These are phyloP conservation scores for Linum usitatissimum DNA, from an alignment of 345 rosid species.

Conservation along the genomic window DNA sequence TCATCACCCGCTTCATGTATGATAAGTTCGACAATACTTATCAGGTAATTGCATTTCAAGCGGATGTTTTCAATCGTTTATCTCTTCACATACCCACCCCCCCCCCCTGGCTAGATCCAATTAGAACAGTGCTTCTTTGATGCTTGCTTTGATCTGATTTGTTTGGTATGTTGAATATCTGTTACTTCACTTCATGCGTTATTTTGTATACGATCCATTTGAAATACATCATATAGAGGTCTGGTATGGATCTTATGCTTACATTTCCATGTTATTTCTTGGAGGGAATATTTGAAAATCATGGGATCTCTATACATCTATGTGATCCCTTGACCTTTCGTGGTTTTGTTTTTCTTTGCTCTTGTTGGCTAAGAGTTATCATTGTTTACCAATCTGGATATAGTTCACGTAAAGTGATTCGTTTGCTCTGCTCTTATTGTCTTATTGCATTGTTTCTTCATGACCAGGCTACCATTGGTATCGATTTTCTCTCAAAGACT, in stretches of 20 bases:
- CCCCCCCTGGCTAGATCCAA: neutral
- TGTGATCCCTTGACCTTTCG: no score
- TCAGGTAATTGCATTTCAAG: neutral
- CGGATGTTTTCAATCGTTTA: neutral
- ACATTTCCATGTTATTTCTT: no score
- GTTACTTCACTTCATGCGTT: neutral
- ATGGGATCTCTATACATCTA: no score
- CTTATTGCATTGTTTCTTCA: neutral
- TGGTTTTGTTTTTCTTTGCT: no score
- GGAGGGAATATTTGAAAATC: no score
- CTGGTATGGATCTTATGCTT: neutral
- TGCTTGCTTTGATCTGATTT: neutral
- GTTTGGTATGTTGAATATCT: neutral
- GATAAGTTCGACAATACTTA: constrained; percentile 4
- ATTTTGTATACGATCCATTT: neutral
- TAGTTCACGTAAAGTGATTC: neutral
- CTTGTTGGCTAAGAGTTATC: no score
- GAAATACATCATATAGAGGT: neutral
- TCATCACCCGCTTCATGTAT: constrained; percentile 7
- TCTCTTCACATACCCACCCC: neutral
- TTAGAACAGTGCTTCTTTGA: neutral
- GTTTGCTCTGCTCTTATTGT: no score
- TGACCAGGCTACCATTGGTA: constrained; percentile 3
- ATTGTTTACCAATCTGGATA: neutral
- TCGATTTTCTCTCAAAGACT: constrained; percentile 1